Percentiles rank a stretch among this genome's conserved stretches.
Conservation (phyloP, 805 yeast species). For the Starmera amethionina region DNA sequence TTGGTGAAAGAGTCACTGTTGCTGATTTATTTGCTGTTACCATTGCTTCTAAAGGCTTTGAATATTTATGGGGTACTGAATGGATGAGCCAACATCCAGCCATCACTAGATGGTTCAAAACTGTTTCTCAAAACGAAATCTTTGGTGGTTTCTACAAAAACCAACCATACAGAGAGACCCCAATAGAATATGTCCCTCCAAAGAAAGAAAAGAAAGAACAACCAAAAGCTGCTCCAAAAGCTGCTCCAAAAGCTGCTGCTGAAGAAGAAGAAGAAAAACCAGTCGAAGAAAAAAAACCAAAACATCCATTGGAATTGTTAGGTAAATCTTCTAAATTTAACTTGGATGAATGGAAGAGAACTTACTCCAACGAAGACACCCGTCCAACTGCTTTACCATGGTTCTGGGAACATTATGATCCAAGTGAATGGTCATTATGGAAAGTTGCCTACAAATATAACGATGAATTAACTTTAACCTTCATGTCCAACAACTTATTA, state of each 20-base stretch:
- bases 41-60: slow-evolving; percentile 43
- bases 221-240: slow-evolving; percentile 28
- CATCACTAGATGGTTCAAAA: slow-evolving; percentile 62
- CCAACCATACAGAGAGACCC: slow-evolving; percentile 52
- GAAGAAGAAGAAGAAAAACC: slow-evolving; percentile 28
- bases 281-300: slow-evolving; percentile 62
- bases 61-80: slow-evolving; percentile 48
- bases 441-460: slow-evolving; percentile 95
- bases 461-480: slow-evolving; percentile 92
- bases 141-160: slow-evolving; percentile 39
- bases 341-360: slow-evolving; percentile 93
- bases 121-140: slow-evolving; percentile 36
- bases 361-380: slow-evolving; percentile 95
- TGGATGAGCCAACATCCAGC: slow-evolving; percentile 59
- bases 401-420: slow-evolving; percentile 95
- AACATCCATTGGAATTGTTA: slow-evolving; percentile 84
- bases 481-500: slow-evolving; percentile 96
- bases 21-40: slow-evolving; percentile 58
- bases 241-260: slow-evolving; percentile 31
- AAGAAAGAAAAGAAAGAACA: slow-evolving; percentile 48
- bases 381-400: slow-evolving; percentile 90
- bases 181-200: slow-evolving; percentile 60
- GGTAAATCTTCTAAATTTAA: slow-evolving; percentile 60
- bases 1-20: slow-evolving; percentile 52
- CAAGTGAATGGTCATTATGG: slow-evolving; percentile 91